Base-by-base conservation (phyloP, 2,329 filamentous ascomycete genomes). In the Cytospora piceae region DNA sequence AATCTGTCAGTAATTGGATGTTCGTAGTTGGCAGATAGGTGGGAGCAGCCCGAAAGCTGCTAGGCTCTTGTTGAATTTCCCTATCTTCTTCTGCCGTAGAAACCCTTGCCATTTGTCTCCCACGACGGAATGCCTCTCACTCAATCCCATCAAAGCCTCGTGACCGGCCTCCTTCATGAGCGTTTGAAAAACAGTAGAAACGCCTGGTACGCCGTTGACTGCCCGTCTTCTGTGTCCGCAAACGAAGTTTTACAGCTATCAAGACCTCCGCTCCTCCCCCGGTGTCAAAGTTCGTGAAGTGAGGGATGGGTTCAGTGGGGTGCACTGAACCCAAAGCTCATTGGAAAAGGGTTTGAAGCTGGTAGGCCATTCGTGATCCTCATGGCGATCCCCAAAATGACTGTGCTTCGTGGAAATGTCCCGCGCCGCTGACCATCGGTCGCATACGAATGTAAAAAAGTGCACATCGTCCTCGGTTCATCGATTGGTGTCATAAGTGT, bases 401-500 rank as follows among this genome's bases (percentile, higher is more conserved):
- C 42, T n/a, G 51, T 56, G 29, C 53, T 49, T 24, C 57, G 52
- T 46, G 37, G n/a, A 62, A 20, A 29, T 29, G 24, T 37, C 57
- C 52, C 61, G 39, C 58, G 65, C 65, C 61, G 46, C 64, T n/a
- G 57, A 57, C 53, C 60, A 57, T 15, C 37, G 60, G 60, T 31
- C 52, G 57, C 46, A 64, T 60, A 56, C 52, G 62, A 64, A 64
- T 58, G 57, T 58, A 22, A 59, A 39, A 51, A 52, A 57, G 29
- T 58, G 54, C 52, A 29, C 27, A 17, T 49, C 52, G 20, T 51
- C 20, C 34, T 54, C 52, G 46, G 37, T 46, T 49, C 61, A 57
- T 67, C 52, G 37, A 32, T 58, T 58, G 61, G 61, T 64, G 59
- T 64, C 65, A 57, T 67, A 61, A 52, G 56, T 61, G 42, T 64